A percentile compares a stretch with the other conserved stretches of the same genome.
Evolutionary conservation across 495 filamentous ascomycete species (phyloP).

Genomic region (Terfezia boudieri): DNA sequence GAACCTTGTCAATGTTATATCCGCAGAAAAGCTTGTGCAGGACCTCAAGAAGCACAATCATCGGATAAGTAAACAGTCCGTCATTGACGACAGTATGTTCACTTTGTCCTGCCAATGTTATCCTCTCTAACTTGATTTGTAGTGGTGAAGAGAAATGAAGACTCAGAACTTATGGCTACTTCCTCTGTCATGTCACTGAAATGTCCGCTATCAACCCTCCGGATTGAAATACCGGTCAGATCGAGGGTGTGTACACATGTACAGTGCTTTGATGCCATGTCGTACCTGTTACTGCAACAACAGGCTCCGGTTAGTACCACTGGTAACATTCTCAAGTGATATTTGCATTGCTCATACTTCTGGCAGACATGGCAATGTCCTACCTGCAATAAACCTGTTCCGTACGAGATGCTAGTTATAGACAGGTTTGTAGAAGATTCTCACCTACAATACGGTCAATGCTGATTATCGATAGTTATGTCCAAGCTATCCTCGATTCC

Average conservation of each 20-base stretch:
- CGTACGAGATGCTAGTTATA: slow-evolving; percentile 59
- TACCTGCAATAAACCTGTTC: slow-evolving; percentile 63
- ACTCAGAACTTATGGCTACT: slow-evolving; percentile 70
- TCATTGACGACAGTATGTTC: slow-evolving; percentile 60
- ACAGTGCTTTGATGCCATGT: slow-evolving; percentile 87
- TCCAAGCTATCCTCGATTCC: slow-evolving; percentile 55
- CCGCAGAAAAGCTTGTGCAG: slow-evolving; percentile 48
- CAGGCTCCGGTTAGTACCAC: slow-evolving; percentile 41
- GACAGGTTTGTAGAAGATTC: slow-evolving; percentile 43
- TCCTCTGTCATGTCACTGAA: slow-evolving; percentile 76
- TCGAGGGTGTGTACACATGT: slow-evolving; percentile 66
- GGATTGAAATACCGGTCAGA: slow-evolving; percentile 60
- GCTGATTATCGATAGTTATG: slow-evolving; percentile 39
- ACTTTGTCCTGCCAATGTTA: neutral
- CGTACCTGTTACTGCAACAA: slow-evolving; percentile 80
- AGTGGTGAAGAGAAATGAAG: slow-evolving; percentile 65
- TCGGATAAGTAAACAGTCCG: slow-evolving; percentile 53
- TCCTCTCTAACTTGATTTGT: slow-evolving; percentile 10
- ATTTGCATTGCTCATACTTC: slow-evolving; percentile 1
- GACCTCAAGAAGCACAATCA: slow-evolving; percentile 39
- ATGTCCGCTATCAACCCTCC: slow-evolving; percentile 68
- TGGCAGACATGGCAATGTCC: slow-evolving; percentile 64
- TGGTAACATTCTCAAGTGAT: neutral
- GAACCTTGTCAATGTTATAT: slow-evolving; percentile 48
- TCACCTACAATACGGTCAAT: neutral